Evolutionary conservation across 1,284 basidiomycete species (phyloP).

Genomic region (Apiotrichum sp.): DNA sequence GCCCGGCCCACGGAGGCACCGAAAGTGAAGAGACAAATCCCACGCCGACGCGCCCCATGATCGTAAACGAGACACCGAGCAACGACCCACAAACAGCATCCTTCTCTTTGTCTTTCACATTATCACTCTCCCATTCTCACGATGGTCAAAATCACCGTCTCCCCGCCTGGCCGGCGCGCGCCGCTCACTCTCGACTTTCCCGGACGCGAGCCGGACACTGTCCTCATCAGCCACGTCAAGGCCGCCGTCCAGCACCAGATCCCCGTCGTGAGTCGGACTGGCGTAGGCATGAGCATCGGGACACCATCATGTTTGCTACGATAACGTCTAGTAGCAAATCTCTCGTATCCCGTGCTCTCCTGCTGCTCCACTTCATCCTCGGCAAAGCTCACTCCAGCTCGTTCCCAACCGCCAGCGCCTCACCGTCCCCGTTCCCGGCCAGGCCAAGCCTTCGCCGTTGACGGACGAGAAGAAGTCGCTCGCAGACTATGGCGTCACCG

Average conservation of each 20-base stretch:
- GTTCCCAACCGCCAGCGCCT: constrained; percentile 66
- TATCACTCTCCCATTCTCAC: constrained; percentile 5
- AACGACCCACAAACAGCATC: background rate
- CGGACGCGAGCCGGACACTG: constrained; percentile 47
- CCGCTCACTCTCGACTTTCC: constrained; percentile 57
- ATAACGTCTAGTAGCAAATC: background rate
- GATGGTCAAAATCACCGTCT: constrained; percentile 62
- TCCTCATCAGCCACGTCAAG: constrained; percentile 49
- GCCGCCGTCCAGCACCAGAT: constrained; percentile 44
- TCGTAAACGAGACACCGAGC: too few relatives aligned
- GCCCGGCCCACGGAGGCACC: too few relatives aligned
- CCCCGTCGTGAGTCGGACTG: constrained; percentile 15
- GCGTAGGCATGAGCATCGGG: too few relatives aligned
- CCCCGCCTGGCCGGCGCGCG: constrained; percentile 50
- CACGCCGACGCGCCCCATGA: too few relatives aligned
- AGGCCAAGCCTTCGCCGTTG: constrained; percentile 49
- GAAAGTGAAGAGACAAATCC: too few relatives aligned
- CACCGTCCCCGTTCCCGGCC: constrained; percentile 39
- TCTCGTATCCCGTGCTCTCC: too few relatives aligned
- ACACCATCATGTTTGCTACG: too few relatives aligned
- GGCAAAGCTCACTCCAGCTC: constrained; percentile 51
- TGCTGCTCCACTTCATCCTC: too few relatives aligned
- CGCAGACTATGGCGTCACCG: constrained; percentile 54
- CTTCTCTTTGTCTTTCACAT: background rate
- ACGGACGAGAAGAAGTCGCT: constrained; percentile 62